Percentiles rank a stretch among this genome's conserved stretches.
These are phyloP conservation scores for Adiantum capillusveneris DNA, from an alignment of 75 land plant genomes.

Conservation along the genomic window DNA sequence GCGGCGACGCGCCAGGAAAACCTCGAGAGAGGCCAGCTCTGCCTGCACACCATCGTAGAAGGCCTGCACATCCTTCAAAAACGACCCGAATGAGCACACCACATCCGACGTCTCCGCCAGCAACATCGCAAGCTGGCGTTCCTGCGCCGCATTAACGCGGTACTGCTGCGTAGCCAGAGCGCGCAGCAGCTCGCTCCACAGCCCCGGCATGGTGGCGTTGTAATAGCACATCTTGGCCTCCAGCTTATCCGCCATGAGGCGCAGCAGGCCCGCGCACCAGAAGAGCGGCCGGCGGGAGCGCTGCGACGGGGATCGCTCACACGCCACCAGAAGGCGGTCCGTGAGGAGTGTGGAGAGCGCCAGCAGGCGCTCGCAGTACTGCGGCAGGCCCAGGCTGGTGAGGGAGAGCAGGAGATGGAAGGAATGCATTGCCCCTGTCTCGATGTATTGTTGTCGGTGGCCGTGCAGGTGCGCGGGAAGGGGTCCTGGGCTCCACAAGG, in stretches of 20 bases:
- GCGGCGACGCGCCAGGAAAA: not conserved
- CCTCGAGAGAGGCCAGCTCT: not conserved
- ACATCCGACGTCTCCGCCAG: not conserved
- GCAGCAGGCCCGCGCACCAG: not conserved
- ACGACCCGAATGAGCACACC: not conserved
- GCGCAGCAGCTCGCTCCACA: not conserved
- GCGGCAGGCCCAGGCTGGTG: not conserved
- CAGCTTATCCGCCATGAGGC: constrained; percentile 1
- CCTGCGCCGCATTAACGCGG: not conserved
- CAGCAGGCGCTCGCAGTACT: not conserved
- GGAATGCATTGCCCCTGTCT: not conserved
- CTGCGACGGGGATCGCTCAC: not conserved
- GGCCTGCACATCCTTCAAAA: not conserved
- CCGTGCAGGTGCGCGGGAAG: not conserved
- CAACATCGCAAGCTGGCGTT: not conserved
- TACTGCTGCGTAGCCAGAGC: not conserved
- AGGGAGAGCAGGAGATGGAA: not conserved
- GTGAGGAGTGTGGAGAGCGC: not conserved
- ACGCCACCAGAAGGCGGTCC: not conserved
- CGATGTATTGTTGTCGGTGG: not conserved
- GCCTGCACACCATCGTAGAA: not conserved
- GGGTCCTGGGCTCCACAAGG: not conserved
- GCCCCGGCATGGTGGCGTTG: not conserved
- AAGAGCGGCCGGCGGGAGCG: not conserved
- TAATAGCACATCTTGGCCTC: constrained; percentile 1